phyloP scores from a whole-genome alignment of 371 early-diverging fungal genomes.

The Capillidium rhysosporum region DNA sequence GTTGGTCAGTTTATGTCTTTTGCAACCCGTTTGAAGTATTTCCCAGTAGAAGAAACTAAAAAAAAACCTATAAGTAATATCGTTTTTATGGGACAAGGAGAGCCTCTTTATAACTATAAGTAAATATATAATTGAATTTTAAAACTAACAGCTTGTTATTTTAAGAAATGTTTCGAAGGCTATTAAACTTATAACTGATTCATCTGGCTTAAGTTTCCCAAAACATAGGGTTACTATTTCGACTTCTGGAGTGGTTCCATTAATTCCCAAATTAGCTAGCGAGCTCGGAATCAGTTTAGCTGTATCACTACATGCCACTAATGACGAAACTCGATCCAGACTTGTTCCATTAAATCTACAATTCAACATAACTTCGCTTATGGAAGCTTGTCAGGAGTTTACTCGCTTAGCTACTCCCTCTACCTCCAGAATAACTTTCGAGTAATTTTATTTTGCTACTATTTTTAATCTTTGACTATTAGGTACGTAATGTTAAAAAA shows the following conservation, averaged over 20 bases:
- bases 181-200: slow-evolving; percentile 47
- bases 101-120: slow-evolving; percentile 70
- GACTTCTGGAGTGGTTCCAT: slow-evolving; percentile 76
- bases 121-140: slow-evolving; percentile 1
- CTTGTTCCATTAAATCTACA: slow-evolving; percentile 78
- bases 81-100: slow-evolving; percentile 88
- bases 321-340: slow-evolving; percentile 46
- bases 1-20: slow-evolving; percentile 69
- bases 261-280: slow-evolving; percentile 44
- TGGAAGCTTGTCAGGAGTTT: slow-evolving; percentile 52
- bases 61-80: slow-evolving; percentile 47
- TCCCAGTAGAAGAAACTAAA: slow-evolving; percentile 19
- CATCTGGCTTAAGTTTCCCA: slow-evolving; percentile 37
- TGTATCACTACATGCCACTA: slow-evolving; percentile 73
- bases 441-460: slow-evolving; percentile 16
- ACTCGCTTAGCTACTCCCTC: slow-evolving; percentile 17
- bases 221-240: slow-evolving; percentile 65
- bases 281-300: slow-evolving; percentile 70
- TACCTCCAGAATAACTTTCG: slow-evolving; percentile 45
- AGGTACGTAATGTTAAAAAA: slow-evolving; percentile 69
- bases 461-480: neutral
- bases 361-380: slow-evolving; percentile 40
- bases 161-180: slow-evolving; percentile 44
- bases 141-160: neutral
- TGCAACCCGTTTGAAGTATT: slow-evolving; percentile 32